Conservation (phyloP, 306 rosid species). For the Cercis canadensis region DNA sequence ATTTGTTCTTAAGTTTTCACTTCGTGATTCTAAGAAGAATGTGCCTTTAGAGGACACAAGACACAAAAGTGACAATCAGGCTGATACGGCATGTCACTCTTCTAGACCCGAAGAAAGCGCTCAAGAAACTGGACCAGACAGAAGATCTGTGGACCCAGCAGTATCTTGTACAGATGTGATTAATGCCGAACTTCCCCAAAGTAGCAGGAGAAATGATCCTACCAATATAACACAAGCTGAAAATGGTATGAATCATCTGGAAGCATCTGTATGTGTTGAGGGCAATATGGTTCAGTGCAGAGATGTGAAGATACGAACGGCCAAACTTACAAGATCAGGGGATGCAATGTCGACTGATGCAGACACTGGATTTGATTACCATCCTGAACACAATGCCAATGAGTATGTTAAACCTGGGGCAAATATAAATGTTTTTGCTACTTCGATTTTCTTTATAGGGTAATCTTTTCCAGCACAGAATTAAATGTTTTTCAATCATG, state of each 20-base stretch:
- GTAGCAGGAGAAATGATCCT: constrained; percentile 37
- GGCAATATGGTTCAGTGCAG: constrained; percentile 45
- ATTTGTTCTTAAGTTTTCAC: constrained; percentile 68
- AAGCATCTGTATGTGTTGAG: constrained; percentile 39
- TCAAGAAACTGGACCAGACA: constrained; percentile 30
- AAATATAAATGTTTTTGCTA: constrained; percentile 30
- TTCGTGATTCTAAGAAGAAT: constrained; percentile 67
- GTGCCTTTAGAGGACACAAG: constrained; percentile 47
- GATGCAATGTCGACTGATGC: constrained; percentile 43
- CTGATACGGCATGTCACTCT: constrained; percentile 44
- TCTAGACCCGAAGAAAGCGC: constrained; percentile 44
- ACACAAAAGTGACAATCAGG: constrained; percentile 41
- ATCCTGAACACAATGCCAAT: constrained; percentile 39
- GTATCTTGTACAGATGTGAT: constrained; percentile 38
- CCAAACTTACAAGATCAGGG: constrained; percentile 48
- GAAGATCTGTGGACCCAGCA: constrained; percentile 37
- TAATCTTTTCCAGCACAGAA: constrained; percentile 25
- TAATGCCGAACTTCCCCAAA: constrained; percentile 40
- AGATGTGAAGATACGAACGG: constrained; percentile 42
- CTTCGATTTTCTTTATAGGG: constrained; percentile 12
- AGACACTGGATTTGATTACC: constrained; percentile 46
- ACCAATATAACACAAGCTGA: constrained; percentile 37
- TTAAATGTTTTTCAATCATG: constrained; percentile 30
- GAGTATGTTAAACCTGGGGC: constrained; percentile 47
- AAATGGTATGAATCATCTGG: constrained; percentile 38